Evolutionary conservation across 148 eudicot species (phyloP), one percentile per base, ranked within the genome.

Genomic region (Diospyros lotus): DNA sequence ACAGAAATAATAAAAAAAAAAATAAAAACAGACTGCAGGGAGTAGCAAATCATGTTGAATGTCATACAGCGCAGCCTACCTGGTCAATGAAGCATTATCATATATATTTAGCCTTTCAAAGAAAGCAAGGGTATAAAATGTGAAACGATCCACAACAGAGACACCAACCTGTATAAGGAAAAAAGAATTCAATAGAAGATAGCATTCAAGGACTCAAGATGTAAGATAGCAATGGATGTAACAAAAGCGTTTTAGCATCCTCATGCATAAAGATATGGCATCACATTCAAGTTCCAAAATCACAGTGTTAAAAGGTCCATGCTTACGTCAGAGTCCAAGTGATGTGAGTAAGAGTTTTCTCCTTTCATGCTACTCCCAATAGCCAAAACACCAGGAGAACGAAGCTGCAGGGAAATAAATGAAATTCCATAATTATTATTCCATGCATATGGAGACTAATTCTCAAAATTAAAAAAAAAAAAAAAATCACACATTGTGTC

Each of bases 321-420:
- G 79, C 96, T 85, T 83, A 95, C 98, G 87, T 95, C 97, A 77
- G 98, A 83, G 75, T 95, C 98, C 89, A 95, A 86, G 91, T 92
- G 98, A 85, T 95, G 98, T 45, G 98, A 95, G 73, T 95, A 95
- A 41, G 98, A 95, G 77, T 95, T 95, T 80, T 95, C 98, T 68
- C 96, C 97, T 86, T 95, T 95, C 91, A 74, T 87, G 86, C 98
- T 95, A 87, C 98, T 95, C 77, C 98, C 98, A 82, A 95, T 89
- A 76, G 98, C 87, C 86, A 95, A 88, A 82, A 94, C 97, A 77
- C 98, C 98, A 82, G 97, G 98, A 62, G 97, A 95, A 28, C 86
- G 89, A 77, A 95, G 96, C 98, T 95, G 88, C 78, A 82, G 80
- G 48, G 54, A 43, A 76, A 68, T n/a, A 68, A 52, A 62, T 59